Evolutionary conservation across 2,329 filamentous ascomycete species (phyloP), one percentile per base, ranked within the genome.

Genomic region (Graphilbum sp.): DNA sequence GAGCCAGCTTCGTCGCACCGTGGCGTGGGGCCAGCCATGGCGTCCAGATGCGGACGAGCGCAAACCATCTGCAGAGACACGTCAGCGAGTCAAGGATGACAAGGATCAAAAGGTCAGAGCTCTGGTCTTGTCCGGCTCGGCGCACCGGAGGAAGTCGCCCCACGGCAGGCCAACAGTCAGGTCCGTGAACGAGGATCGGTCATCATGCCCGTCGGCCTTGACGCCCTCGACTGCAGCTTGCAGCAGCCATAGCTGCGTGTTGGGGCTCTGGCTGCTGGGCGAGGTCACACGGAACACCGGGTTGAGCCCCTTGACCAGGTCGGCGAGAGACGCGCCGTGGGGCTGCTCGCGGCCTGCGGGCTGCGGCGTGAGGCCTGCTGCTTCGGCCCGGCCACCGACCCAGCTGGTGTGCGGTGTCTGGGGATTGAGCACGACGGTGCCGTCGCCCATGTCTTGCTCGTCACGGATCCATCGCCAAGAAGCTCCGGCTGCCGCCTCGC

Each of bases 21-120:
- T 95, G 87, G 30, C 85, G 67, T n/a, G 88, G 88, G 8, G 80
- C 84, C 11, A 94, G 61, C 88, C 88, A 96, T 2, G 86, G 79
- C 25, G 69, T 70, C 74, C 78, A 90, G 4, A 83, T 63, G 16
- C 86, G 74, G 5, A 92, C 76, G 12, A 94, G 59, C 8, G 83
- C 75, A 53, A 94, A 88, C 75, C 85, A 93, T 21, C 12, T n/a
- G 27, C 12, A 32, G 3, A 8, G 2, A 40, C 18, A 15, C 23
- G 15, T 27, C 25, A 7, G 15, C 16, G 23, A 25, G 7, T 4
- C n/a, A 25, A n/a, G n/a, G n/a, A n/a, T n/a, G n/a, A n/a, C n/a
- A n/a, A n/a, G n/a, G n/a, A n/a, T n/a, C n/a, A n/a, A n/a, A n/a
- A n/a, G n/a, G n/a, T n/a, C n/a, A n/a, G n/a, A n/a, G n/a, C n/a